Evolutionary conservation across 2,329 filamentous ascomycete genomes (phyloP), one percentile per base, ranked within the genome.

Genomic region (Nemania diffusa): DNA sequence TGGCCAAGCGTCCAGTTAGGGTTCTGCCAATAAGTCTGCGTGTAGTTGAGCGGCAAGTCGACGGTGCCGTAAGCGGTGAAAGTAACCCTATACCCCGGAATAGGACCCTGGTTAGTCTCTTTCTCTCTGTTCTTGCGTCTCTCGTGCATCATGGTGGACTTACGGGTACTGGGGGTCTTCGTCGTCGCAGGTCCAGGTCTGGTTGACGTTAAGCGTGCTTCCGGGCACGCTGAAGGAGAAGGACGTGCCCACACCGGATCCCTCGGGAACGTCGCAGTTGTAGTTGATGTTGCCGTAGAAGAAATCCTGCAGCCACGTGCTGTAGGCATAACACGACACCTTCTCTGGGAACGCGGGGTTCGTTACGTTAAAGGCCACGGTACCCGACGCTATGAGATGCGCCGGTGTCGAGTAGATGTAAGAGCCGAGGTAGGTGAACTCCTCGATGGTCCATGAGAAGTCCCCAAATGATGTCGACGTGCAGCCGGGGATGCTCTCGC

Each of bases 391-490:
- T 74, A 82, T 83, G 69, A 86, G 83, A 77, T 87, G 85, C 3
- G 84, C 78, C 0, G 85, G 84, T 1, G 83, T 86, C 15, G 79
- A 79, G 79, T 85, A 86, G 73, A 78, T 75, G 74, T 83, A 84
- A 8, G 78, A 80, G 17, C 81, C 80, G 74, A 83, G 80, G 79
- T 79, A 87, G 74, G 82, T 80, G 65, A 87, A 84, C 73, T 78
- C 73, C 51, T 77, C 69, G 50, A 86, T 71, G 0, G 73, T 76
- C 83, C 84, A 87, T 5, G 64, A 32, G 65, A 82, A 81, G 68
- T 72, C 48, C 42, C 69, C 61, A 60, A 78, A 75, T 1, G 81
- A 80, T 17, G 69, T 64, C 5, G 72, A 66, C 22, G 74, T 73
- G 71, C 81, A 83, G 50, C 76, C 77, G 51, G 72, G 71, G 53